Evolutionary conservation across 2,329 filamentous ascomycete genomes (phyloP), one percentile per base, ranked within the genome.

Genomic region (Exophiala spinifera): DNA sequence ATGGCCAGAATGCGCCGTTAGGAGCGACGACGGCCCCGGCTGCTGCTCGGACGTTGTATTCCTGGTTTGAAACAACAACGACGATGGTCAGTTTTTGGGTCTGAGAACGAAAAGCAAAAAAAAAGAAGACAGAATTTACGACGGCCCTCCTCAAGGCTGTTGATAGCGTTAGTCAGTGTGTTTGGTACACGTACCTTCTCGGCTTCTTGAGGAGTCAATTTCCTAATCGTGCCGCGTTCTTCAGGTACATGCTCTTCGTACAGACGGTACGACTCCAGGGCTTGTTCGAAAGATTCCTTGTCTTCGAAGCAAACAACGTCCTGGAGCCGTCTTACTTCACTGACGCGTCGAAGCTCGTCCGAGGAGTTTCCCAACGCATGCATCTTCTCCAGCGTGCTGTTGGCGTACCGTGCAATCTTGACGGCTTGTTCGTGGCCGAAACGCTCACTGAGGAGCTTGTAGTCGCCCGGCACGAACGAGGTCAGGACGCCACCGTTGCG

Each of bases 1-100:
- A 72, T 25, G 70, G 69, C 69, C 68, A 71, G 8, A 70, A 53
- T 1, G 66, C 68, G 13, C 66, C 67, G 5, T 65, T 65, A 2
- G 65, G 63, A 20, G 65, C 31, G 3, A 57, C 15, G n/a, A 57
- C 28, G 4, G 54, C 62, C n/a, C 60, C 61, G 14, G 49, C 56
- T 21, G 54, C 55, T 37, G 52, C 55, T 37, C 56, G 56, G 19
- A 61, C 55, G 8, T 61, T 61, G 19, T 53, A 58, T 48, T 51
- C 48, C 55, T 59, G 36, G 39, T 44, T 4, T 8, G 14, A 14
- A 36, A 39, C n/a, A 56, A 47, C 45, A 14, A 44, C n/a, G 40
- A 23, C 17, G 23, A 5, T 25, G 23, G 11, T 31, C 11, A 31
- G 28, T 10, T 25, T 25, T 25, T 25, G 23, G 23, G 4, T 3